These are phyloP conservation scores for Calonectria crousiana DNA, from an alignment of 2,329 filamentous ascomycete species.

Conservation along the genomic window DNA sequence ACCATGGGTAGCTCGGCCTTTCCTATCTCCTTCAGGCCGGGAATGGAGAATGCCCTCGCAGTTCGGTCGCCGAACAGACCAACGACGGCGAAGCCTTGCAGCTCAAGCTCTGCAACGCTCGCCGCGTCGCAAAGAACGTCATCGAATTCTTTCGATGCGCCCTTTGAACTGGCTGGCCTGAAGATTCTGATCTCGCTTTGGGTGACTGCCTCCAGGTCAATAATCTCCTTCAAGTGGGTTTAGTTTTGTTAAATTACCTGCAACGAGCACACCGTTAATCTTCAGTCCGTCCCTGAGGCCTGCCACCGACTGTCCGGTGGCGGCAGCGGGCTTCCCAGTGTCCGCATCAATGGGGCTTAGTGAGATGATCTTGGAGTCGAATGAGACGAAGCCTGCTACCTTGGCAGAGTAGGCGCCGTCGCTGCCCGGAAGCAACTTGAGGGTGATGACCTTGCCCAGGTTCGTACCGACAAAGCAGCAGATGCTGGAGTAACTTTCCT, in stretches of 20 bases:
- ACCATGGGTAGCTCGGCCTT: conserved; percentile 75
- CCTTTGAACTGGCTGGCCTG: conserved; percentile 85
- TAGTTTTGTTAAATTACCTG: conserved; percentile 63
- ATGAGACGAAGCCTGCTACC: conserved; percentile 74
- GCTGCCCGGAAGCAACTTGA: conserved; percentile 86
- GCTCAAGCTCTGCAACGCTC: conserved; percentile 78
- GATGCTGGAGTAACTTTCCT: conserved; percentile 96
- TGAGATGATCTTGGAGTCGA: conserved; percentile 79
- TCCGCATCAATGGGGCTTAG: conserved; percentile 85
- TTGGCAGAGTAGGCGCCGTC: conserved; percentile 77
- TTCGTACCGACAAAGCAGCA: conserved; percentile 92
- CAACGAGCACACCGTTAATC: conserved; percentile 84
- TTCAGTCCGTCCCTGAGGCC: conserved; percentile 80
- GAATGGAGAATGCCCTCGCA: conserved; percentile 86
- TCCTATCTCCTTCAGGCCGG: conserved; percentile 86
- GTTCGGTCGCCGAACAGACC: conserved; percentile 87
- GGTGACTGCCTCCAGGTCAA: conserved; percentile 62
- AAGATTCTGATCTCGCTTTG: conserved; percentile 87
- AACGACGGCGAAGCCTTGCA: conserved; percentile 82
- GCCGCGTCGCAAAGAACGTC: conserved; percentile 86
- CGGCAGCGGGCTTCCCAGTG: conserved; percentile 79
- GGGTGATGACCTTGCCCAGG: conserved; percentile 84
- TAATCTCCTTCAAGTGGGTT: not conserved
- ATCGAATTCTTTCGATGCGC: conserved; percentile 92
- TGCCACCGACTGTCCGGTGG: conserved; percentile 81